Evolutionary conservation across 148 eudicot genomes (phyloP).

Genomic region (Persicaria tinctoria): DNA sequence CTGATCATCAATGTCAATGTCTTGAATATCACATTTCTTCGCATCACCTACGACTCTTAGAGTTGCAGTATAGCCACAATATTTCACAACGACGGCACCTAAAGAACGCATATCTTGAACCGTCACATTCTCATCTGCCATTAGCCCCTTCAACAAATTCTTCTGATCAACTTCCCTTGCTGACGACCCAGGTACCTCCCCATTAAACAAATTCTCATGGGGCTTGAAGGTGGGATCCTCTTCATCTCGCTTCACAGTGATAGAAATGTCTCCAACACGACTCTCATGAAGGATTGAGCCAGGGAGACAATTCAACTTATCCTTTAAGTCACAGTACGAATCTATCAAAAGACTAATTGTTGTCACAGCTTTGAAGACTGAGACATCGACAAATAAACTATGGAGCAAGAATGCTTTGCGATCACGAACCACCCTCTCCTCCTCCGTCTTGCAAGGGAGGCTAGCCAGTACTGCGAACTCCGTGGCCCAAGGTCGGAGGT

Average conservation of each 20-base stretch:
- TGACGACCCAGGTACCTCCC: constrained; percentile 30
- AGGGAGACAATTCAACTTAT: constrained; percentile 16
- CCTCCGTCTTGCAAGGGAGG: constrained; percentile 92
- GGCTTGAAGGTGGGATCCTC: constrained; percentile 56
- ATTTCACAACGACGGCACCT: constrained; percentile 60
- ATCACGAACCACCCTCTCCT: constrained; percentile 87
- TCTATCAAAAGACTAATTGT: constrained; percentile 47
- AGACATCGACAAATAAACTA: constrained; percentile 72
- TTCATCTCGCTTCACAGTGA: constrained; percentile 60
- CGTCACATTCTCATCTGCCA: constrained; percentile 93
- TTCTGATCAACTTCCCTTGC: constrained; percentile 39
- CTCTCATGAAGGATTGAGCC: constrained; percentile 52
- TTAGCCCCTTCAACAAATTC: constrained; percentile 85
- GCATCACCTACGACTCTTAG: constrained; percentile 70
- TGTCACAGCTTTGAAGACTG: constrained; percentile 73
- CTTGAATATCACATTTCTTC: constrained; percentile 37
- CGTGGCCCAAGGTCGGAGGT: constrained; percentile 89
- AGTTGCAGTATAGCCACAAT: constrained; percentile 78
- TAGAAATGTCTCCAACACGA: constrained; percentile 66
- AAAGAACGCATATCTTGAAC: constrained; percentile 81
- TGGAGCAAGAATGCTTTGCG: constrained; percentile 98
- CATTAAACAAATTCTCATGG: constrained; percentile 34
- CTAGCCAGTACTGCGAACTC: constrained; percentile 75
- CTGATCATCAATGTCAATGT: constrained; percentile 80
- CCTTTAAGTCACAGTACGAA: constrained; percentile 14